Conservation (phyloP, 805 yeast species). For the Myxozyma kluyveri region DNA sequence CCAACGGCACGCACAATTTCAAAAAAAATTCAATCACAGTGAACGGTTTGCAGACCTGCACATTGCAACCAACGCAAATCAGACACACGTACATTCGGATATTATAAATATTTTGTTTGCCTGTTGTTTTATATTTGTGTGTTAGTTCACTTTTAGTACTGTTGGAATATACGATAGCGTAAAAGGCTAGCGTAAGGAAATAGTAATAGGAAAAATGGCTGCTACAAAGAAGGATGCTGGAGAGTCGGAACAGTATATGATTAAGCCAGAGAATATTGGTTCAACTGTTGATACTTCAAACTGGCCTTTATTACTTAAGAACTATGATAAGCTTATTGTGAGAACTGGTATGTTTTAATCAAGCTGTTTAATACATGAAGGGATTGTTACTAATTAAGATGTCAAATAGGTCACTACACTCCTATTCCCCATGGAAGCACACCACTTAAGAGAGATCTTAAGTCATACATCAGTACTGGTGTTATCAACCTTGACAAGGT, state of each 20-base stretch:
- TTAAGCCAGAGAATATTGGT: slow-evolving; percentile 29
- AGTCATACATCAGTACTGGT: slow-evolving; percentile 87
- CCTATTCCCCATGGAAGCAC: slow-evolving; percentile 66
- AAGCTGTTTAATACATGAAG: background rate
- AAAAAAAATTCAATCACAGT: no score
- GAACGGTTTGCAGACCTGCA: no score
- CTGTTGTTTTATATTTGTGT: no score
- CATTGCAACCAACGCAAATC: no score
- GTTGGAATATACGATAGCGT: no score
- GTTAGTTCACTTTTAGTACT: no score
- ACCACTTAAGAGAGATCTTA: slow-evolving; percentile 90
- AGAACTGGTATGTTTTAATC: slow-evolving; percentile 63
- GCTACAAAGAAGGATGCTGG: background rate
- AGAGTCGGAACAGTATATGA: slow-evolving; percentile 13
- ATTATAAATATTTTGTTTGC: no score
- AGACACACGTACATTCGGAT: no score
- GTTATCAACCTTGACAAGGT: slow-evolving; percentile 89
- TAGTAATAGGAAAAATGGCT: no score
- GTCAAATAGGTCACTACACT: slow-evolving; percentile 66
- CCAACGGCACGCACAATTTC: no score
- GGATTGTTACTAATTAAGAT: background rate
- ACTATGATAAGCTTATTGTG: slow-evolving; percentile 89
- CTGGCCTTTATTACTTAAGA: slow-evolving; percentile 93
- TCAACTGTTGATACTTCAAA: slow-evolving; percentile 80
- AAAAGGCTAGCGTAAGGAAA: no score